Base-by-base conservation (phyloP, 2,329 filamentous ascomycete genomes). In the Xylaria sp. region DNA sequence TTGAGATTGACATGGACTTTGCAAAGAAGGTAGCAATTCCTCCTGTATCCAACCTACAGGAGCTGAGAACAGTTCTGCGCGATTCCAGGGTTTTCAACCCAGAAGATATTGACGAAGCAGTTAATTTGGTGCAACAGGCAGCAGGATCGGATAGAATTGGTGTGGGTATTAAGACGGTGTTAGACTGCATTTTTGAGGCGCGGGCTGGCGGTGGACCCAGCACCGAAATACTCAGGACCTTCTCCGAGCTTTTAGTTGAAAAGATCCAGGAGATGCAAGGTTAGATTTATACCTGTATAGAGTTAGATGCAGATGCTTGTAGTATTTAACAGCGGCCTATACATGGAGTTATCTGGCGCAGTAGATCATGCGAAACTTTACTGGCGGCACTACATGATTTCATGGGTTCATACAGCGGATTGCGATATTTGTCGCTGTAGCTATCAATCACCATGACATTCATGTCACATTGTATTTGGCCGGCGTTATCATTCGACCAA, bases 1-100 rank as follows among this genome's bases (percentile, higher is more conserved):
- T 69, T 20, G 67, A 69, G 47, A 69, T 69, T 25, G 67, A 69
- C 31, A 63, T 60, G 67, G 67, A 69, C 15, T 69, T 69, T 36
- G 67, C 67, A 9, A 69, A 69, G 61, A 69, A 68, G 38, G 67
- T 69, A 29, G 67, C 67, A 11, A 57, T 69, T 44, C 67, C 67
- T 31, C 54, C 67, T 25, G 65, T 69, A 15, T 11, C 67, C 6
- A 61, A 54, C 29, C 6, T 65, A 5, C 53, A 63, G 33, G 67
- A 65, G 29, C 67, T 69, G 29, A 63, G 56, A 20, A 51, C 42
- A 29, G 53, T 69, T 17, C 22, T 69, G 27, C 67, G 54, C 11
- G 61, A 67, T 5, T 69, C 65, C 2, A 67, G 59, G 36, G 55
- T 67, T 22, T 69, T 69, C 45, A 62, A 54, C 61, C 67, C 67